These are phyloP conservation scores for Lentithecium fluviatile DNA, from an alignment of 495 filamentous ascomycete genomes.

Conservation along the genomic window DNA sequence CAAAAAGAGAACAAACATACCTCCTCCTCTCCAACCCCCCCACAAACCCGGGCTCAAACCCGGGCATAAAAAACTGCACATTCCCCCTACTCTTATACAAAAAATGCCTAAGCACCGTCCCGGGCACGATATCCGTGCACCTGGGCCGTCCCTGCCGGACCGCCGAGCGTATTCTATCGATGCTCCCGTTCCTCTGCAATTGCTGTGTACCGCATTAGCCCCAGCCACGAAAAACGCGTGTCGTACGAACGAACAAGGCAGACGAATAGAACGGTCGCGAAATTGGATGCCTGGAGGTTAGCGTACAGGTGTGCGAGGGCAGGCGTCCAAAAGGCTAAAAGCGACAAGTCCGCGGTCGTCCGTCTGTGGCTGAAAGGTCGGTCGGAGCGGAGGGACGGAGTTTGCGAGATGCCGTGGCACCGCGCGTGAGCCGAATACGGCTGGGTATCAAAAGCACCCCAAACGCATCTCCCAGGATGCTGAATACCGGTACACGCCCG, in stretches of 20 bases:
- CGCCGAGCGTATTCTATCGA: constrained; percentile 71
- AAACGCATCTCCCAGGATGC: no score
- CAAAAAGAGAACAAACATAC: constrained; percentile 45
- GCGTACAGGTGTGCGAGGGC: no score
- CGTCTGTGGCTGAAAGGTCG: no score
- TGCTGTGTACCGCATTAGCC: constrained; percentile 45
- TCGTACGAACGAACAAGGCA: neutral
- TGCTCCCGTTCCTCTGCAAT: constrained; percentile 71
- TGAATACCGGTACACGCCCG: no score
- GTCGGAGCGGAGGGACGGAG: no score
- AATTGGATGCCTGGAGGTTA: neutral
- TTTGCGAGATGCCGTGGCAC: no score
- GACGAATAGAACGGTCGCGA: neutral
- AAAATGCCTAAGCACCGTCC: constrained; percentile 80
- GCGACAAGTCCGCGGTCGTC: no score
- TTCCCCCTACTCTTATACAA: constrained; percentile 90
- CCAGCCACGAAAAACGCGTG: neutral
- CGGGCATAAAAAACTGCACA: constrained; percentile 92
- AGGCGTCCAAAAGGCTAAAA: no score
- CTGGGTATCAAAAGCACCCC: no score
- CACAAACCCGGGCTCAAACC: constrained; percentile 69
- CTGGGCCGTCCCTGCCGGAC: constrained; percentile 67
- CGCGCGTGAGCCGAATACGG: no score
- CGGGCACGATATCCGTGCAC: constrained; percentile 73
- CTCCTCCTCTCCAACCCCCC: constrained; percentile 64